Base-by-base conservation (phyloP, 805 yeast genomes). In the Metschnikowia santaceciliae region DNA sequence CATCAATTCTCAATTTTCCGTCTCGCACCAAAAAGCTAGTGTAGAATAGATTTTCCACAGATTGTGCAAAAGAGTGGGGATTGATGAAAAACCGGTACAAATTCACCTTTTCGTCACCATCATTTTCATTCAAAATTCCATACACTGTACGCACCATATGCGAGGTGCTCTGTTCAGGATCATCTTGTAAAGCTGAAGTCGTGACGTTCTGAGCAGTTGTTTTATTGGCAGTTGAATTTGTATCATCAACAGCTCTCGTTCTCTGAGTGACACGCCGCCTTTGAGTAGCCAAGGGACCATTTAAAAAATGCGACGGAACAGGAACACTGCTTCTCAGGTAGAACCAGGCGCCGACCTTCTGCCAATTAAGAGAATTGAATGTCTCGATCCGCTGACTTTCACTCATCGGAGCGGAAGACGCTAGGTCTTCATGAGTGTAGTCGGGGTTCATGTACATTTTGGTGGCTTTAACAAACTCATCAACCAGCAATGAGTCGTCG, bases 31-130 rank as follows among this genome's bases (percentile, higher is more conserved):
- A 69, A 60, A 91, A 90, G 63, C 96, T 86, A 0, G 88, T 77
- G 61, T 84, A 88, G 60, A 91, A 91, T 59, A 92, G 68, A 62
- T 89, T 90, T 64, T 92, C 97, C 2, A 91, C 83, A 1, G 90
- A 79, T 63, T 85, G 90, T 0, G 86, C 74, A 66, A 85, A 91
- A 6, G 92, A 84, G 14, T 69, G 54, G 0, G 97, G 96, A 63
- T 92, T 83, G 17, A 91, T 71, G 46, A 88, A 78, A 57, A 87
- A 84, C 54, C 75, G 72, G 61, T 81, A 88, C 42, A 90, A 70
- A 49, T 81, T 80, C 7, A 90, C 73, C 7, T 73, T 74, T 1
- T 48, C 52, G 7, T 65, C 62, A 40, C 68, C 71, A 17, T 62
- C 54, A 19, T 57, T 62, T 6, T 55, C 49, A 5, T 54, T 47